phyloP scores from a whole-genome alignment of 2,329 filamentous ascomycete species.

The Nemania diffusa region DNA sequence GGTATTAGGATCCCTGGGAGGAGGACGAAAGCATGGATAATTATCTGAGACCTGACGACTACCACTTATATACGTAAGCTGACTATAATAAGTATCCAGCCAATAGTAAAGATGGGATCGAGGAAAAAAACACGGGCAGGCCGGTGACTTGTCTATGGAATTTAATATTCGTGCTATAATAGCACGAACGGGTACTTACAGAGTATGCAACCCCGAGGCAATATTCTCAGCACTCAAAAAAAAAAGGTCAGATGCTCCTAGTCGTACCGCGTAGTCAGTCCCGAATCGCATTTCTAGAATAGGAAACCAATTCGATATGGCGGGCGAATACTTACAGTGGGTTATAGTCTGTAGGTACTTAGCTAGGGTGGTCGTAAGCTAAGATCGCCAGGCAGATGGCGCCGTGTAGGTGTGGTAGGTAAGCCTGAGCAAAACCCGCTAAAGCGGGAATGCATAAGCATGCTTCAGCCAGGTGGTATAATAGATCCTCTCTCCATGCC shows the following conservation, averaged over 20 bases:
- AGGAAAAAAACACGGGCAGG: neutral
- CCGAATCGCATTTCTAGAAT: neutral
- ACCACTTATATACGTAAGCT: neutral
- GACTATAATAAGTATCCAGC: neutral
- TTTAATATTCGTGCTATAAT: neutral
- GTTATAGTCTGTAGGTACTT: neutral
- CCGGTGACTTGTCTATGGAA: neutral
- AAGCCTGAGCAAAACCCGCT: neutral
- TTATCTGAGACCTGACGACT: neutral
- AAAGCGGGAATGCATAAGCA: neutral
- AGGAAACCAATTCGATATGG: conserved; percentile 9
- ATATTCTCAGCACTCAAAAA: neutral
- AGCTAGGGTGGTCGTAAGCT: too few species aligned
- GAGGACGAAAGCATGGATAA: neutral
- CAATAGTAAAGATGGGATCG: neutral
- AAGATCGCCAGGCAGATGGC: too few species aligned
- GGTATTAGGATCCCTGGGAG: too few species aligned
- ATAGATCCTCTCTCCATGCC: neutral
- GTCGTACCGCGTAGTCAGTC: neutral
- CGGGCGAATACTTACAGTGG: neutral
- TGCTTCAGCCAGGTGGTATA: neutral
- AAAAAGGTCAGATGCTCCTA: neutral
- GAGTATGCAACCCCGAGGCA: too few species aligned
- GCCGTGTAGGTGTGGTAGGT: too few species aligned
- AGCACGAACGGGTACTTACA: neutral